These are phyloP conservation scores for Pythium myriotylum DNA, from an alignment of 352 stramenopile genomes.

Conservation along the genomic window DNA sequence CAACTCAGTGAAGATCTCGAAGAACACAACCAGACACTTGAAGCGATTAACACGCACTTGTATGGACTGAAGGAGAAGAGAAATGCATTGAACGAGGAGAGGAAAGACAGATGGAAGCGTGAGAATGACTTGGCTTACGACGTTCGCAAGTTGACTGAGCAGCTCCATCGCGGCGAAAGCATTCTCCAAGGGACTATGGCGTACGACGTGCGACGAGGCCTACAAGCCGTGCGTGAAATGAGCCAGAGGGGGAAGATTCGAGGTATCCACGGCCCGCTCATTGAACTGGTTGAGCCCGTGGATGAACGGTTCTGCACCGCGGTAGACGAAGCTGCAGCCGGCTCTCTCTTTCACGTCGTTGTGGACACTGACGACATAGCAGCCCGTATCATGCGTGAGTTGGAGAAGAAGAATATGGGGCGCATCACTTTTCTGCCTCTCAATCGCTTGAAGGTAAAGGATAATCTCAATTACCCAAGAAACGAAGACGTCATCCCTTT, in stretches of 20 bases:
- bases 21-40: constrained; percentile 54
- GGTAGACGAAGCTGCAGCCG: constrained; percentile 95
- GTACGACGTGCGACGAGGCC: constrained; percentile 81
- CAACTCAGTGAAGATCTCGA: constrained; percentile 52
- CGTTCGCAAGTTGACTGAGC: constrained; percentile 70
- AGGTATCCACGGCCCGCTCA: constrained; percentile 94
- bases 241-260: constrained; percentile 68
- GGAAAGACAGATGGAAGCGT: constrained; percentile 82
- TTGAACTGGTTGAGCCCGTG: constrained; percentile 93
- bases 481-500: constrained; percentile 85
- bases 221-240: constrained; percentile 89
- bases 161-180: constrained; percentile 73
- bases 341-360: constrained; percentile 98
- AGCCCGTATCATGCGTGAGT: constrained; percentile 91
- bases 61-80: constrained; percentile 80
- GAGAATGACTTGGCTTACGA: constrained; percentile 81
- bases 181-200: constrained; percentile 84
- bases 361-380: constrained; percentile 98
- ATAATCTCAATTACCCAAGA: constrained; percentile 69
- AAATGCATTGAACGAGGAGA: constrained; percentile 75
- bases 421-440: constrained; percentile 98
- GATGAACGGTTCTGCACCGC: constrained; percentile 93
- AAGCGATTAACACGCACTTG: constrained; percentile 53
- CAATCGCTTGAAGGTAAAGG: constrained; percentile 89
- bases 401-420: constrained; percentile 94